Evolutionary conservation across 2,329 filamentous ascomycete species (phyloP), one percentile per base, ranked within the genome.

Genomic region (Westerdykella ornata): DNA sequence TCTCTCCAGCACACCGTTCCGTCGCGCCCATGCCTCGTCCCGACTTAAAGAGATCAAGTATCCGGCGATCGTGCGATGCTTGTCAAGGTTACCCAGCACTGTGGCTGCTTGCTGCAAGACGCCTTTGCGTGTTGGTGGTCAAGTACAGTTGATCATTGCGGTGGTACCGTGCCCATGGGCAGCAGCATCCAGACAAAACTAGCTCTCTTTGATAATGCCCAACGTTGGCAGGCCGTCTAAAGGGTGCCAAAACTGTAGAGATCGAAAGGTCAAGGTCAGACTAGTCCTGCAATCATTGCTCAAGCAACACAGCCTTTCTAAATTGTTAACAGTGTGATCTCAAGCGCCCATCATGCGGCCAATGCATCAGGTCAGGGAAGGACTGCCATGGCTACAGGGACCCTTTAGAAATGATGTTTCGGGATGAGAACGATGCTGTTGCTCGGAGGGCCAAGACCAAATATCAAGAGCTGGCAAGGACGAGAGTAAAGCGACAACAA

Each of bases 341-440:
- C 32, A 57, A 58, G 38, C 52, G 57, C 17, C 60, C 59, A 20
- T 57, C 59, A 9, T 64, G 60, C 39, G 49, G 53, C 5, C 59
- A 63, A 53, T 64, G 60, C 35, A 45, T 59, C 12, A 52, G 58
- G 19, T 47, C 49, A 9, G 44, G 48, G 15, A 57, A 52, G 30
- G 46, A 51, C 19, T 63, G 60, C 37, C 45, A 57, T 44, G 60
- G 60, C 7, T 64, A 64, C 35, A 53, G 60, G 12, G 56, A 63
- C 34, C 46, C 51, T 8, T 36, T 59, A 37, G 46, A 53, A 6
- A 54, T 62, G 52, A 57, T 59, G 50, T 62, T 62, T 43, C 57
- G 51, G 35, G 55, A 62, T 30, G 57, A 60, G 42, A 60, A 50
- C 43, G 48, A 51, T 11, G 45, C 52, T 6, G 37, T 41, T 14